Conservation (phyloP, 768 basidiomycete species). For the Podaxis sp. region DNA sequence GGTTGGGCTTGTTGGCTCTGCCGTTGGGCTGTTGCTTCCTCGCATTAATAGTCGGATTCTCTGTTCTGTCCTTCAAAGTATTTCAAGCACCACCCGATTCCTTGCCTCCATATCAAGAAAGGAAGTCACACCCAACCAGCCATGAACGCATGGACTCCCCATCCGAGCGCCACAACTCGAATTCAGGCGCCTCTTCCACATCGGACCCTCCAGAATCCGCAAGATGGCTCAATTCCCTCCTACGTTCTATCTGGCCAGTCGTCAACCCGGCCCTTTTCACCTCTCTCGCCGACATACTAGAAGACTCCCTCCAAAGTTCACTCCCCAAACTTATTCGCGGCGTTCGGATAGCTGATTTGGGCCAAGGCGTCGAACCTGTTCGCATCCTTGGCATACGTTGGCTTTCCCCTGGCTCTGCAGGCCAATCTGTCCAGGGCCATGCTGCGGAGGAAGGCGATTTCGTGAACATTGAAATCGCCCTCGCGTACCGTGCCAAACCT, state of each 20-base stretch:
- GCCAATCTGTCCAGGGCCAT: conserved; percentile 24
- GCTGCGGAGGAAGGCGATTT: conserved; percentile 41
- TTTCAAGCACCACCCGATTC: conserved; percentile 11
- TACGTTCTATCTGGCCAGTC: conserved; percentile 66
- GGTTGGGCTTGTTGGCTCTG: conserved; percentile 17
- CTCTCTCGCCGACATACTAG: conserved; percentile 56
- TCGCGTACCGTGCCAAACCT: conserved; percentile 60
- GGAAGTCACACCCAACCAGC: background rate
- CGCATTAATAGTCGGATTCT: conserved; percentile 23
- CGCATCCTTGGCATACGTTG: conserved; percentile 66
- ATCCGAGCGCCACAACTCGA: too few species aligned
- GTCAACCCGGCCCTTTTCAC: conserved; percentile 65
- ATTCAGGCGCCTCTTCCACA: background rate
- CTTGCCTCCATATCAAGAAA: background rate
- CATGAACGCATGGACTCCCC: too few species aligned
- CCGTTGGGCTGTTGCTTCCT: conserved; percentile 22
- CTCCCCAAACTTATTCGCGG: conserved; percentile 47
- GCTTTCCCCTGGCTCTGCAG: conserved; percentile 28
- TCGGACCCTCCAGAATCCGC: conserved; percentile 19
- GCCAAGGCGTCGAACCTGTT: conserved; percentile 63
- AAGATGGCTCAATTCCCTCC: conserved; percentile 62
- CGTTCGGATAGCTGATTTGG: conserved; percentile 69
- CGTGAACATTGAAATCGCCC: conserved; percentile 66
- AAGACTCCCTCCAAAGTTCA: conserved; percentile 53
- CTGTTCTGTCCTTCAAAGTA: conserved; percentile 19